Base-by-base conservation (phyloP, 148 eudicot genomes). In the Selenicereus undatus region DNA sequence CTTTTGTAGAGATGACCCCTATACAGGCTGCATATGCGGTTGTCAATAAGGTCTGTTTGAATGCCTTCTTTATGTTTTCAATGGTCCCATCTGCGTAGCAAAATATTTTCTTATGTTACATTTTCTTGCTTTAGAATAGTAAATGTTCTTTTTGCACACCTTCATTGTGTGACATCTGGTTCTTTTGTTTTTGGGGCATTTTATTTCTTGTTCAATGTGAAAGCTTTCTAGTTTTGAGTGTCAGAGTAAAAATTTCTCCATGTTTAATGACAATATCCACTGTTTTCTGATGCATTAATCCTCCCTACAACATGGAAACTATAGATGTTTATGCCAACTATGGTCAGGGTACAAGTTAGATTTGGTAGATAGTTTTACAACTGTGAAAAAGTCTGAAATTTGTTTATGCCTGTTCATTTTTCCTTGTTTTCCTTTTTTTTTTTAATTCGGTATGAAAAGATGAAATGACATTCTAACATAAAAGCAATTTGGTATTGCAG, bases 11-110 rank as follows among this genome's bases (percentile, higher is more conserved):
- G 45, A 93, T 95, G 99, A 90, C 91, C 22, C 99, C 97, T 5
- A 88, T 90, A 79, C 97, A 93, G 83, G 99, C 97, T 71, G 99
- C 99, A 48, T 95, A 87, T 92, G 99, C 99, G 73, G 97, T 95
- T 24, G 93, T 91, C 74, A 91, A 92, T 75, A 95, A 93, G 99
- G 97, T 92, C 74, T 13, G 77, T 82, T 20, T 8, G 24, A 20
- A 32, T n/a, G 30, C 17, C 32, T 13, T 75, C 58, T 26, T 76
- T n/a, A 29, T 65, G 51, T 42, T 42, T 73, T 75, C 30, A 21
- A 42, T 72, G 16, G 43, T 68, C 69, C 29, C 54, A 12, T 51
- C 50, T 35, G 50, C 81, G 16, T 72, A 64, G 13, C 2, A 24
- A 24, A 9, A n/a, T 24, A 0, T 54, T 62, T 74, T 45, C 13